Base-by-base conservation (phyloP, 768 basidiomycete species). In the Mycena indigotica region DNA sequence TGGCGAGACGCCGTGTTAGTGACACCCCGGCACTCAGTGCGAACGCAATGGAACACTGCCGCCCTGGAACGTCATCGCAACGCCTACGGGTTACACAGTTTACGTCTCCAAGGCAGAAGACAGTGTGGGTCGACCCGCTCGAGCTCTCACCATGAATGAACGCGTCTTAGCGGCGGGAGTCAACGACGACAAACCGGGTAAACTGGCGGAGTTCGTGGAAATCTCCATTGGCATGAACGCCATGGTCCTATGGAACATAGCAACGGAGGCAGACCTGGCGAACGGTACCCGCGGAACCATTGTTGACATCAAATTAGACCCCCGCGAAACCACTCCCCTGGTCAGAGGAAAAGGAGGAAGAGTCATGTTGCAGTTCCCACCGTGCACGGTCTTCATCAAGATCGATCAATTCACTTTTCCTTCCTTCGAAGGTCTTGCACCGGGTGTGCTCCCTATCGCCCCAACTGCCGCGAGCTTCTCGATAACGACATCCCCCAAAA, bases 221-320 rank as follows among this genome's bases (percentile, higher is more conserved):
- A 5, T 55, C 5, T 19, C 6, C 23, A 25, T 55, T 21, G 53
- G 53, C 3, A 55, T 55, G 53, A 12, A n/a, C 28, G 53, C 24
- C 5, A 55, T 55, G 53, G 53, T 55, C 40, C 21, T 44, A 24
- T 24, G 21, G 23, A 55, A 55, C 23, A 55, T 55, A 24, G 21
- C 44, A 21, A 49, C 53, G 12, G 24, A 55, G 13, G 21, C 53
- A 24, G 53, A 55, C 29, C 44, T 55, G 13, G 53, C 53, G 5
- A 55, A 55, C 23, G 53, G 53, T 3, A 55, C 40, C 17, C 26
- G 53, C 13, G 53, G 53, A 3, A 8, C 12, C n/a, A 25, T 55
- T 5, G 40, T n/a, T 10, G 44, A 55, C 30, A 49, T 55, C 49
- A 19, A 28, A 3, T 28, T 35, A 8, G 32, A 35, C 32, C 8